Percentiles rank a stretch among this genome's conserved stretches.
Conservation (phyloP, 1,139 yeast genomes). For the Geotrichum citri-aurantii region DNA sequence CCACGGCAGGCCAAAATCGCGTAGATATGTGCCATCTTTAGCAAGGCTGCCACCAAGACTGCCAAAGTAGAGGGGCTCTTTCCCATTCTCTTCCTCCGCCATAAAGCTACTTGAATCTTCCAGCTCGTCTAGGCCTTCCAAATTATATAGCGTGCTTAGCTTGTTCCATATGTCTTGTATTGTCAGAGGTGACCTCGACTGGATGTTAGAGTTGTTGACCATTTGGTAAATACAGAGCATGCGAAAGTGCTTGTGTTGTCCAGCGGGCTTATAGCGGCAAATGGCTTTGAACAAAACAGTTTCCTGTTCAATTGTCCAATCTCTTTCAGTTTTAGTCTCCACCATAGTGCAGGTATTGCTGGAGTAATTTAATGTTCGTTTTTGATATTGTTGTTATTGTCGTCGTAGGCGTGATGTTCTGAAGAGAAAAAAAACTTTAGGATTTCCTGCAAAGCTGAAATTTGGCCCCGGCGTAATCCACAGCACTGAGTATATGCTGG, state of each 20-base stretch:
- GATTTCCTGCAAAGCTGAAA: background rate
- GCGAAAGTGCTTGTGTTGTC: slow-evolving; percentile 49
- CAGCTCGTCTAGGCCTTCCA: slow-evolving; percentile 50
- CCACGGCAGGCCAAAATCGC: slow-evolving; percentile 44
- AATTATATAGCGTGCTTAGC: slow-evolving; percentile 48
- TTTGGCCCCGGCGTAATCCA: background rate
- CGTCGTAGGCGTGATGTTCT: background rate
- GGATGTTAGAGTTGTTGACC: slow-evolving; percentile 40
- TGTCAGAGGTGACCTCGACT: slow-evolving; percentile 33
- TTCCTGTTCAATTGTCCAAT: slow-evolving; percentile 62
- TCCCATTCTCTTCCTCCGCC: slow-evolving; percentile 13
- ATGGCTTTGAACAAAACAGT: slow-evolving; percentile 58
- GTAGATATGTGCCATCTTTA: slow-evolving; percentile 17
- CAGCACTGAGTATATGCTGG: background rate
- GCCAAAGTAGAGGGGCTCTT: slow-evolving; percentile 12
- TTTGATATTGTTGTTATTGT: background rate
- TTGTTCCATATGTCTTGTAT: slow-evolving; percentile 55
- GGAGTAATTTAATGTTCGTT: background rate
- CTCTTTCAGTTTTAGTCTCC: slow-evolving; percentile 16
- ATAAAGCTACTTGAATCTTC: slow-evolving; percentile 35
- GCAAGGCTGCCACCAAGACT: slow-evolving; percentile 15
- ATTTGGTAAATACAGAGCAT: slow-evolving; percentile 51
- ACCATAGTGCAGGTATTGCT: background rate
- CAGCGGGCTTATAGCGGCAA: slow-evolving; percentile 63
- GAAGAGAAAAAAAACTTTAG: background rate